These are phyloP conservation scores for Sutorius eximius DNA, from an alignment of 1,284 basidiomycete genomes.

Conservation along the genomic window DNA sequence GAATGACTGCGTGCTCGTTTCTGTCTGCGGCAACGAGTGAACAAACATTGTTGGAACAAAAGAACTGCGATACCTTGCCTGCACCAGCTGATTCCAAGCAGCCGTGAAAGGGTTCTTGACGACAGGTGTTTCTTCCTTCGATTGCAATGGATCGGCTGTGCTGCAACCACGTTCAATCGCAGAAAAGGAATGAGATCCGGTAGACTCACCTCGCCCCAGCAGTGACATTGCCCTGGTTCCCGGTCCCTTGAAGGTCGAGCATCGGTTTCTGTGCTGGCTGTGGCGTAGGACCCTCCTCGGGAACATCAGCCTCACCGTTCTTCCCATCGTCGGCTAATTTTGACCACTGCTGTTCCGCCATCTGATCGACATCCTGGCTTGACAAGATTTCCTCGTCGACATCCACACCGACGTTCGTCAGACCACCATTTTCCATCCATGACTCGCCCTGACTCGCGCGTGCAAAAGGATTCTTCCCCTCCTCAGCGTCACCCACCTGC, in stretches of 20 bases:
- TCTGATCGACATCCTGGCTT: conserved; percentile 48
- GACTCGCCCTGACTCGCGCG: conserved; percentile 14
- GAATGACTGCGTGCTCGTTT: conserved; percentile 27
- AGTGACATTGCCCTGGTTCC: not conserved
- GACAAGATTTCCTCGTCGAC: conserved; percentile 56
- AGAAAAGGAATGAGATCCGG: not conserved
- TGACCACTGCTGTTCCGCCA: conserved; percentile 42
- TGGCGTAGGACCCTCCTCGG: conserved; percentile 28
- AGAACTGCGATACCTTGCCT: conserved; percentile 15
- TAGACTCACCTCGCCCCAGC: conserved; percentile 1
- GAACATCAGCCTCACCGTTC: conserved; percentile 29
- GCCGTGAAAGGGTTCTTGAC: conserved; percentile 24
- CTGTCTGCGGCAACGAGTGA: conserved; percentile 13
- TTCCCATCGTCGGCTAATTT: conserved; percentile 29
- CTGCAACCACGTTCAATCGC: conserved; percentile 1
- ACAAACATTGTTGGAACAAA: not conserved
- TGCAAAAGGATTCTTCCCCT: conserved; percentile 30
- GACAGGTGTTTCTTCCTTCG: not conserved
- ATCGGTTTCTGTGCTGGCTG: conserved; percentile 29
- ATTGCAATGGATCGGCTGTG: not conserved
- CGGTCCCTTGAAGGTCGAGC: conserved; percentile 9
- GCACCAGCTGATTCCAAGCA: conserved; percentile 26
- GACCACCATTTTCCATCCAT: conserved; percentile 10
- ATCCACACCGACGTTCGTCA: conserved; percentile 39
- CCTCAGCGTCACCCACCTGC: conserved; percentile 2